Percentiles rank a stretch among this genome's conserved stretches.
These are phyloP conservation scores for Ceratocystis huliohia DNA, from an alignment of 2,329 filamentous ascomycete genomes.

Conservation along the genomic window DNA sequence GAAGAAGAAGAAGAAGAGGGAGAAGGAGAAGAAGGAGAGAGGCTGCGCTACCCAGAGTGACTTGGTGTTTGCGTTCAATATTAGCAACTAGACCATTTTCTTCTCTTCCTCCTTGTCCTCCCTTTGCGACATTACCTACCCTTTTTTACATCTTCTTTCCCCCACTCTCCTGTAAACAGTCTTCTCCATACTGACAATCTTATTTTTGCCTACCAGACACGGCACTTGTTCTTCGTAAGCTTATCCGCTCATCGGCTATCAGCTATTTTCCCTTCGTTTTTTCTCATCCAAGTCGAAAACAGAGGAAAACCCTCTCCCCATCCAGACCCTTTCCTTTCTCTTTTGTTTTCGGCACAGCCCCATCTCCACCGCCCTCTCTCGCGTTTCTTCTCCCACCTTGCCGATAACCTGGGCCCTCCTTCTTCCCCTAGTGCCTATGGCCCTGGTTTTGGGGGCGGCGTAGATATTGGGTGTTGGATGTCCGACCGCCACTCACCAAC, in stretches of 20 bases:
- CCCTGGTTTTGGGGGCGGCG: not conserved
- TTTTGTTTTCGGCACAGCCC: not conserved
- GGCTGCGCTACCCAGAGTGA: not conserved
- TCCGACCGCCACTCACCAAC: not conserved
- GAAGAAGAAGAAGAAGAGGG: not conserved
- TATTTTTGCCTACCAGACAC: not conserved
- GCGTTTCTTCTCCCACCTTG: not conserved
- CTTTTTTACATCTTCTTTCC: not conserved
- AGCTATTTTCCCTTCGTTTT: too few species aligned
- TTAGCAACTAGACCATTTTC: too few species aligned
- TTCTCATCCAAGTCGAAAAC: not conserved
- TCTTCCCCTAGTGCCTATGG: not conserved
- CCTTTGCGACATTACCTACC: too few species aligned
- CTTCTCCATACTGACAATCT: too few species aligned
- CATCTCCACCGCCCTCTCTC: not conserved
- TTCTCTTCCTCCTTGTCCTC: slow-evolving; percentile 5
- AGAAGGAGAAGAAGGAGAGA: not conserved
- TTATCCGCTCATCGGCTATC: not conserved
- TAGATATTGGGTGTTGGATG: not conserved
- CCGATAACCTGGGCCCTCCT: not conserved
- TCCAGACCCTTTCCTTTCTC: not conserved
- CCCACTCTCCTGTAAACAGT: not conserved
- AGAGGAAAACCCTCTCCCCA: not conserved
- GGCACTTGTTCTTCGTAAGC: not conserved
- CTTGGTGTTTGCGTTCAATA: too few species aligned